A percentile compares a stretch with the other conserved stretches of the same genome.
Evolutionary conservation across 1,139 yeast genomes (phyloP).

Genomic region (Candida frijolesensis): DNA sequence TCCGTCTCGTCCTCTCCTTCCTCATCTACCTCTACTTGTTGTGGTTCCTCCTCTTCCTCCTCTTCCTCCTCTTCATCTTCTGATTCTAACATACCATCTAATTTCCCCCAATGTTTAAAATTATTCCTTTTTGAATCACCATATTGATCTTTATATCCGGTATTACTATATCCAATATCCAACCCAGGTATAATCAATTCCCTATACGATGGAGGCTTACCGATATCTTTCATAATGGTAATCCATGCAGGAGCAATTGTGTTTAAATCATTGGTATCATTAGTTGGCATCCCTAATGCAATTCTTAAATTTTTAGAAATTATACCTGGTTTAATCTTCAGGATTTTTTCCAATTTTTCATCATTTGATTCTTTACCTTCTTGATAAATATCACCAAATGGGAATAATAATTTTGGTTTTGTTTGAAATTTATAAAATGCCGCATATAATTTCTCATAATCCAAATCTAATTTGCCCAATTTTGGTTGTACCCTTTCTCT

Average conservation of each 20-base stretch:
- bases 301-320: constrained; percentile 58
- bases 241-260: constrained; percentile 80
- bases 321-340: constrained; percentile 64
- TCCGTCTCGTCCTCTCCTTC: constrained; percentile 14
- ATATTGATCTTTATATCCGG: constrained; percentile 33
- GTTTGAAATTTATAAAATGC: constrained; percentile 85
- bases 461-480: constrained; percentile 84
- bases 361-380: constrained; percentile 73
- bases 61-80: constrained; percentile 24
- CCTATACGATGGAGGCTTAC: constrained; percentile 86
- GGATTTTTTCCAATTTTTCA: constrained; percentile 37
- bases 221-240: constrained; percentile 64
- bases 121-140: constrained; percentile 17
- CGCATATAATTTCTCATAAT: constrained; percentile 77
- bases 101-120: constrained; percentile 43
- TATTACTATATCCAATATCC: constrained; percentile 43
- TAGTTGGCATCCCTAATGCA: constrained; percentile 72
- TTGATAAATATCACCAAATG: constrained; percentile 76
- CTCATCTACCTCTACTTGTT: constrained; percentile 21
- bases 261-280: constrained; percentile 24
- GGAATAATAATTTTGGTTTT: constrained; percentile 65
- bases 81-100: constrained; percentile 37
- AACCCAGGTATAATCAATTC: constrained; percentile 60
- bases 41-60: constrained; percentile 21
- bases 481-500: constrained; percentile 90